Base-by-base conservation (phyloP, 805 yeast species). In the Phaffomyces antillensis region DNA sequence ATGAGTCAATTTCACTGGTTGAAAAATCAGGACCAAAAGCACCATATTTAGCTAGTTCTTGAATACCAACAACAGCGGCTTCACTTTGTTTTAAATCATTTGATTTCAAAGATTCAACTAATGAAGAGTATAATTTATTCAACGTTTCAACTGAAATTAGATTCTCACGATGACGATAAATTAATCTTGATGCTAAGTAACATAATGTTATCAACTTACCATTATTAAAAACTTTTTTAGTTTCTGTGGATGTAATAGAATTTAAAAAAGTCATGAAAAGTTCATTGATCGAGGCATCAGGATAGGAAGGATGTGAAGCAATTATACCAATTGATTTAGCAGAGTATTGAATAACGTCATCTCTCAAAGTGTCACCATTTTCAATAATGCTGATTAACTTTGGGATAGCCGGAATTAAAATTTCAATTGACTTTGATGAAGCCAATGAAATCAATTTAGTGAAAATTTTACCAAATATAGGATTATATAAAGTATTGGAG, bases 261-360 rank as follows among this genome's bases (percentile, higher is more conserved):
- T 20, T 25, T 15, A 58, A 41, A 6, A 50, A 28, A 13, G 36
- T 16, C 9, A 33, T 37, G 15, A 59, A 39, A 2, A 54, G 20
- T 0, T 38, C 17, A 0, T 12, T 2, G 4, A 62, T 44, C 1
- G 42, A 4, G 0, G 36, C 48, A 36, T 57, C 60, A 3, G 55
- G 0, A 18, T 39, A 53, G 1, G 34, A 26, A 4, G 70, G 67
- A 52, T 75, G 77, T 36, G 77, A 69, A 2, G 65, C 72, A 45
- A 77, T 62, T 5, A 77, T 70, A 25, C 80, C 85, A 30, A 77
- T 51, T 3, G 69, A 52, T 43, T 65, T 70, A 6, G 79, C 71
- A 6, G 74, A 67, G 40, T 68, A 64, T 16, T 58, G 51, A 13
- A 63, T 39, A n/a, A 60, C 56, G 1, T 46, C 49, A 33, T 60